These are phyloP conservation scores for Pichia sp. DNA, from an alignment of 1,139 yeast species.

Conservation along the genomic window DNA sequence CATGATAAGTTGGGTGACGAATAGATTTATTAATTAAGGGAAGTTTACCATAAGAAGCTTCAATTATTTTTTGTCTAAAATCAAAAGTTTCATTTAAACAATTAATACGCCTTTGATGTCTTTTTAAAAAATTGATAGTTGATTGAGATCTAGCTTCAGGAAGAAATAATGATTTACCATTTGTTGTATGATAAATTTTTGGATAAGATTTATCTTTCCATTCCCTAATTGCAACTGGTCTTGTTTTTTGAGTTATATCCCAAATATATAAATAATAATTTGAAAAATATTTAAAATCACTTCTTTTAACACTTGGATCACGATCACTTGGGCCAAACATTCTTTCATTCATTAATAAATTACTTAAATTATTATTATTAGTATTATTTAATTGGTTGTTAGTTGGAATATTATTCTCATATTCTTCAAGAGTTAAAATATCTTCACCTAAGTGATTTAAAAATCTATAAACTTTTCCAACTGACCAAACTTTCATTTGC, in stretches of 20 bases:
- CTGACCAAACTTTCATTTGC: slow-evolving; percentile 79
- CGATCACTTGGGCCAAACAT: slow-evolving; percentile 82
- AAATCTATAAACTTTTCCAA: slow-evolving; percentile 78
- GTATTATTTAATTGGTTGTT: not conserved
- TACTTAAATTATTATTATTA: slow-evolving; percentile 38
- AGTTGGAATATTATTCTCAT: slow-evolving; percentile 1
- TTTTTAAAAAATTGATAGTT: slow-evolving; percentile 27
- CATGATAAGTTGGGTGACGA: slow-evolving; percentile 16
- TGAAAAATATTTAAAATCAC: slow-evolving; percentile 77
- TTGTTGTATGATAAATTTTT: slow-evolving; percentile 32
- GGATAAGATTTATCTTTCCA: slow-evolving; percentile 57
- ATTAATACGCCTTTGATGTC: slow-evolving; percentile 30
- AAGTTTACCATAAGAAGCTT: slow-evolving; percentile 1
- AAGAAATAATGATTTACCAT: slow-evolving; percentile 36
- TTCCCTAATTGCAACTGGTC: slow-evolving; percentile 81
- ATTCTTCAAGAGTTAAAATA: slow-evolving; percentile 18
- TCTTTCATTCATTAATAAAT: slow-evolving; percentile 76
- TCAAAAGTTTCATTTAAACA: slow-evolving; percentile 30
- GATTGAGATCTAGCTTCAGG: slow-evolving; percentile 25
- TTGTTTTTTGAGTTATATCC: slow-evolving; percentile 69
- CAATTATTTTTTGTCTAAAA: slow-evolving; percentile 28
- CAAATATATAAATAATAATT: slow-evolving; percentile 72
- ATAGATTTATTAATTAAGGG: not conserved
- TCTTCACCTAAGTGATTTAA: slow-evolving; percentile 62
- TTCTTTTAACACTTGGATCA: slow-evolving; percentile 78